Base-by-base conservation (phyloP, 192 early-diverging fungal species). In the Allomyces javanicus region DNA sequence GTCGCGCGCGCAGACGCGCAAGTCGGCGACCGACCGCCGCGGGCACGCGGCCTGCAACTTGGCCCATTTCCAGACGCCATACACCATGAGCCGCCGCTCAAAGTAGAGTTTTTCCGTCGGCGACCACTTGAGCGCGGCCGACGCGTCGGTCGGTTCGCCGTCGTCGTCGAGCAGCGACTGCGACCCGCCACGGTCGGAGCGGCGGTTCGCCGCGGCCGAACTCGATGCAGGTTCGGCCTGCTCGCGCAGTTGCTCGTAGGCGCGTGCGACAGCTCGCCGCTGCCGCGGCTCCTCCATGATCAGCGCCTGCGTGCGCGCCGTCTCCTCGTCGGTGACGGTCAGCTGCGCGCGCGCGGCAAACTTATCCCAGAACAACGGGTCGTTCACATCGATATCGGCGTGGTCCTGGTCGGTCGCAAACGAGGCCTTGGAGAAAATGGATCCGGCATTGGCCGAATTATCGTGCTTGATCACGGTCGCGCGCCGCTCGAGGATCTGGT, bases 361-460 rank as follows among this genome's bases (percentile, higher is more conserved):
- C 70, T 92, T 92, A 67, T 91, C 89, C 90, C 90, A 92, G 71
- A 92, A 92, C 64, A 89, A 78, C 25, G 90, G 88, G 70, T 92
- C 90, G 67, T 92, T 83, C 11, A 92, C 74, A 63, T 89, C 87
- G 1, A 92, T 80, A 64, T 83, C 79, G 55, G 73, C 76, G 61
- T 64, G 68, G 21, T 69, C 73, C 1, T 73, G 72, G 4, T 73
- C 71, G 2, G 79, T 70, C 5, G 83, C 75, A 67, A 92, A 92
- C 0, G 87, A 87, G 0, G 90, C 90, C 71, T 92, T 92, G 27
- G 89, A 91, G 75, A 92, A 92, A 17, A 91, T 86, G 0, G 89
- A 91, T 0, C 87, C 84, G 43, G 77, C 75, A 3, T 63, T 66
- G 50, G 77, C 78, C 55, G 80, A 78, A 58, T 79, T 78, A 67